A percentile compares a stretch with the other conserved stretches of the same genome.
phyloP scores from a whole-genome alignment of 495 filamentous ascomycete species.

The Physcia stellaris region DNA sequence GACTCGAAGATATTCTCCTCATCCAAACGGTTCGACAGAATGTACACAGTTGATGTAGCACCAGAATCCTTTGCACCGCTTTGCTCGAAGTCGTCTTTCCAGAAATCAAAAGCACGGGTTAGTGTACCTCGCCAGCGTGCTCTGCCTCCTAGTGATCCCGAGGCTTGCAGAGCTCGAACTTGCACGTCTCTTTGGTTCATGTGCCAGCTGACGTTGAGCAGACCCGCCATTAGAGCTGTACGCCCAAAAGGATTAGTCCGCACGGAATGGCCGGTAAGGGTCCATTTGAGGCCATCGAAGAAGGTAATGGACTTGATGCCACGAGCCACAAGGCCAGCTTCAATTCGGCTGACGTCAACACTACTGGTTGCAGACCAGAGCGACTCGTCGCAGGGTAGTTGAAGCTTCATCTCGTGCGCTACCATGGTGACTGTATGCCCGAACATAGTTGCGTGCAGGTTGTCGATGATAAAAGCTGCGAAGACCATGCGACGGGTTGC shows the following conservation, averaged over 20 bases:
- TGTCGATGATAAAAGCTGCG: conserved; percentile 90
- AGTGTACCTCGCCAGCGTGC: conserved; percentile 88
- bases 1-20: conserved; percentile 75
- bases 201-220: conserved; percentile 92
- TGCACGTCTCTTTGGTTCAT: conserved; percentile 96
- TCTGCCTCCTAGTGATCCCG: conserved; percentile 69
- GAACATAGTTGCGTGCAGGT: conserved; percentile 96
- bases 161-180: conserved; percentile 70
- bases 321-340: conserved; percentile 66
- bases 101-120: conserved; percentile 83
- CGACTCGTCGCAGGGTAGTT: conserved; percentile 85
- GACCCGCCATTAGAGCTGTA: conserved; percentile 88
- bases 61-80: conserved; percentile 43
- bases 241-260: conserved; percentile 89
- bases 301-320: conserved; percentile 82
- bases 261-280: conserved; percentile 74
- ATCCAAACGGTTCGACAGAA: conserved; percentile 33
- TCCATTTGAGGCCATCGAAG: conserved; percentile 81
- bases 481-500: conserved; percentile 83
- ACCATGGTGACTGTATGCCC: conserved; percentile 96
- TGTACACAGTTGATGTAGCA: conserved; percentile 22
- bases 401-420: conserved; percentile 85
- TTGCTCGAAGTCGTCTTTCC: conserved; percentile 88
- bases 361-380: conserved; percentile 88
- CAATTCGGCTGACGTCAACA: conserved; percentile 75